A percentile compares a stretch with the other conserved stretches of the same genome.
Conservation (phyloP, 2,329 filamentous ascomycete genomes). For the Aspergillus hortae region DNA sequence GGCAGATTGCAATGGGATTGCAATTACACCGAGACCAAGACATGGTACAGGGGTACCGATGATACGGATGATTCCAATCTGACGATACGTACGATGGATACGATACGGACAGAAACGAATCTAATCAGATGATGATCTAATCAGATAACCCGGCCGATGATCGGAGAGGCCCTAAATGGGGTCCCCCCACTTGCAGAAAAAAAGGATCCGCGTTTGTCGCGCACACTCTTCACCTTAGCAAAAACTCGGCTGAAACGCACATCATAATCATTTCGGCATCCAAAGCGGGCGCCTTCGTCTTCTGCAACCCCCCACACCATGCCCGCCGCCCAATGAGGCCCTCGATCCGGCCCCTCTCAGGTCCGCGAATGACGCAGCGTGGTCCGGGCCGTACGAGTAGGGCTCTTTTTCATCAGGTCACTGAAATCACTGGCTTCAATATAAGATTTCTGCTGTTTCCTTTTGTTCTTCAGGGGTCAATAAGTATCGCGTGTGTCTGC, state of each 20-base stretch:
- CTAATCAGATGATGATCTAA: conserved; percentile 29
- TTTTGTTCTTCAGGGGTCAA: not conserved
- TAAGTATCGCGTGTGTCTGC: conserved; percentile 7
- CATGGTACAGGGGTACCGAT: not conserved
- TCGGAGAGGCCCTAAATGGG: conserved; percentile 9
- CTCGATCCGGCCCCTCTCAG: conserved; percentile 3
- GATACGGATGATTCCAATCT: not conserved
- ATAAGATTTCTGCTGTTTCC: not conserved
- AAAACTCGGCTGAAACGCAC: conserved; percentile 1
- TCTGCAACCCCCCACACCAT: conserved; percentile 1
- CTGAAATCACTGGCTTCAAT: too few relatives aligned
- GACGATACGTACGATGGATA: not conserved
- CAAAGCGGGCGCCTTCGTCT: not conserved
- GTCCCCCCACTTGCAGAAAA: not conserved
- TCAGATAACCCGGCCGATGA: conserved; percentile 20
- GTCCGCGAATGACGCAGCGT: conserved; percentile 13
- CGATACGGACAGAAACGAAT: conserved; percentile 9
- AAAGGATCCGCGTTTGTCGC: conserved; percentile 5
- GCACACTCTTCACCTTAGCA: not conserved
- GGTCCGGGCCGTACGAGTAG: not conserved
- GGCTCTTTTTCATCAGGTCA: not conserved
- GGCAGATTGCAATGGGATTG: too few relatives aligned
- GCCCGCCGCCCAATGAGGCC: conserved; percentile 8
- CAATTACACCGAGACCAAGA: too few relatives aligned
- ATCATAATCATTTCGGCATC: conserved; percentile 1